A percentile compares a stretch with the other conserved stretches of the same genome.
These are phyloP conservation scores for Sextonia rubra DNA, from an alignment of 164 flowering plant genomes.

Conservation along the genomic window DNA sequence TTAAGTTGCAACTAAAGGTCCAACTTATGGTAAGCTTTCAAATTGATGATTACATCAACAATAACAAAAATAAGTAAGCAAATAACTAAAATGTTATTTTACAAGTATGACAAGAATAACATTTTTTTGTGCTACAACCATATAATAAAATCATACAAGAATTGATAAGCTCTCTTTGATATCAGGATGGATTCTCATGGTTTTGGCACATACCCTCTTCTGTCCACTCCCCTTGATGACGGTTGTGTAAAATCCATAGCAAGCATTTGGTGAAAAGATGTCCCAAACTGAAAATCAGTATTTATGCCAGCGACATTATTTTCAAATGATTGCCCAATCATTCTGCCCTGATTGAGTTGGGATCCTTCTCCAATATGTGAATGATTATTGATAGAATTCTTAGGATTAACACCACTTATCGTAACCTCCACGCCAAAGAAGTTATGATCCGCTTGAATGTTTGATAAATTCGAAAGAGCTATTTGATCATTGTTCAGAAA, in stretches of 20 bases:
- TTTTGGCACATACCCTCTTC: constrained; percentile 15
- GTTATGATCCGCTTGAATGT: constrained; percentile 26
- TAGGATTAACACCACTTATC: constrained; percentile 31
- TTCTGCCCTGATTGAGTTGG: background rate
- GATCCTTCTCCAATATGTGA: background rate
- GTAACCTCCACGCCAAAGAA: constrained; percentile 23
- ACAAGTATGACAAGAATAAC: too few species aligned
- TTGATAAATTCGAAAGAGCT: constrained; percentile 16
- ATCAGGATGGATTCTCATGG: constrained; percentile 51
- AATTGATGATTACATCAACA: too few species aligned
- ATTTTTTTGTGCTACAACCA: too few species aligned
- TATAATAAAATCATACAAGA: too few species aligned
- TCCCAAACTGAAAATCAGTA: constrained; percentile 32
- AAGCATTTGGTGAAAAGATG: constrained; percentile 29
- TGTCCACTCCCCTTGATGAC: constrained; percentile 28
- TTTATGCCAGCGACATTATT: background rate
- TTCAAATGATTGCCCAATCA: background rate
- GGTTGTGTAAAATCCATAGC: background rate
- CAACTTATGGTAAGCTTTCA: too few species aligned
- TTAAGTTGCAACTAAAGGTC: too few species aligned
- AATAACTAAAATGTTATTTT: too few species aligned
- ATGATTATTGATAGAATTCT: constrained; percentile 13
- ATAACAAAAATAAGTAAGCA: too few species aligned
- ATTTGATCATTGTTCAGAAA: constrained; percentile 18
- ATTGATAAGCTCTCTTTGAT: constrained; percentile 1